These are phyloP conservation scores for Cryptosporidium andersoni DNA, from an alignment of 169 alveolate species.

Conservation along the genomic window DNA sequence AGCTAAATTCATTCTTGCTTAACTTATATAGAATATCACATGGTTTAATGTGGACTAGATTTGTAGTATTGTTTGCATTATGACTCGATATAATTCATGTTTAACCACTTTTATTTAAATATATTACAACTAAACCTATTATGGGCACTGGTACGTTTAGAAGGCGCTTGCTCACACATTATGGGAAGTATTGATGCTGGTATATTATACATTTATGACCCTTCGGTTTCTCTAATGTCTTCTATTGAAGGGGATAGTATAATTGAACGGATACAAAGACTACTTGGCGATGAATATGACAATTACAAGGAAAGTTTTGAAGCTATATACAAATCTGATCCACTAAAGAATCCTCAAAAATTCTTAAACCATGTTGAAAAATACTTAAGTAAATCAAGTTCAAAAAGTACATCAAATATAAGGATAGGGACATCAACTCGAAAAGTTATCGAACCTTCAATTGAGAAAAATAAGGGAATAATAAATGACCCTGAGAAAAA, in stretches of 20 bases:
- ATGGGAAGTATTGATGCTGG: too few species aligned
- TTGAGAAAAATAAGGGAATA: neutral
- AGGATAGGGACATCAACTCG: neutral
- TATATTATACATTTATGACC: neutral
- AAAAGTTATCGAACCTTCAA: neutral
- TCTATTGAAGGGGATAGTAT: constrained; percentile 24
- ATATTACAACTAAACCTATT: too few species aligned
- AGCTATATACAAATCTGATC: constrained; percentile 33
- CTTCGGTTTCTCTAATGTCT: neutral
- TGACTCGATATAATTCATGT: too few species aligned
- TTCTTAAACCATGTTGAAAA: constrained; percentile 52
- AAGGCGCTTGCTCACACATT: too few species aligned
- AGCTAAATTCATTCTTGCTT: too few species aligned
- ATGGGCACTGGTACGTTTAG: too few species aligned
- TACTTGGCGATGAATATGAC: constrained; percentile 57
- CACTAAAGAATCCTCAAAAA: constrained; percentile 48
- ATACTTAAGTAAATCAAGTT: constrained; percentile 32
- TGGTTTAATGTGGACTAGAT: too few species aligned
- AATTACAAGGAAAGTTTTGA: constrained; percentile 56
- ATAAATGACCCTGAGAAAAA: neutral
- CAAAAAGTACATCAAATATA: constrained; percentile 7
- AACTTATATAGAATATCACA: too few species aligned
- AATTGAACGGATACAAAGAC: constrained; percentile 14
- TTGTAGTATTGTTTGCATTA: too few species aligned
- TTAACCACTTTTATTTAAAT: too few species aligned